Conservation (phyloP, 2,329 filamentous ascomycete species). For the Tolypocladium inflatum region DNA sequence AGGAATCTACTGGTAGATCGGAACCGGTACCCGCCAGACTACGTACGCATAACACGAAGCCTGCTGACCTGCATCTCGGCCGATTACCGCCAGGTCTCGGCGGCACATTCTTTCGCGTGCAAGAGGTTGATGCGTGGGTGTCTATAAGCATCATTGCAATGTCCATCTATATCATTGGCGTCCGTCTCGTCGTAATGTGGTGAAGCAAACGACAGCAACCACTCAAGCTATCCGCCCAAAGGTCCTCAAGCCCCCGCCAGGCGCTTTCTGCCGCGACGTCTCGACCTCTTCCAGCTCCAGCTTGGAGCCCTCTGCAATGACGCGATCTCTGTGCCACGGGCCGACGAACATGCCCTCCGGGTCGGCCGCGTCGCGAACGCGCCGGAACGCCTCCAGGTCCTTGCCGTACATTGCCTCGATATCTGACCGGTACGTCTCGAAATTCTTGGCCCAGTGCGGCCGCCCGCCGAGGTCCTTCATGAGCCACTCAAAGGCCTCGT, state of each 20-base stretch:
- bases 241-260: slow-evolving; percentile 15
- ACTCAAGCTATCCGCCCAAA: neutral
- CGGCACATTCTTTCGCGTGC: neutral
- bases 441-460: slow-evolving; percentile 94
- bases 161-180: neutral
- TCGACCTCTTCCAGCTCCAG: slow-evolving; percentile 29
- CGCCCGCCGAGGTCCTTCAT: slow-evolving; percentile 77
- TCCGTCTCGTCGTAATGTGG: neutral
- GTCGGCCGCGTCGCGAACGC: slow-evolving; percentile 61
- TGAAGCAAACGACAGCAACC: neutral
- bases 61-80: neutral
- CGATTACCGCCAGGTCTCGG: neutral
- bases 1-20: neutral
- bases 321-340: slow-evolving; percentile 72
- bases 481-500: slow-evolving; percentile 81
- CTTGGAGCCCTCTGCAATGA: slow-evolving; percentile 33
- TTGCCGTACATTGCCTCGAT: slow-evolving; percentile 60
- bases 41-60: neutral
- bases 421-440: slow-evolving; percentile 49
- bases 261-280: slow-evolving; percentile 13
- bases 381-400: slow-evolving; percentile 57
- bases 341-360: slow-evolving; percentile 82
- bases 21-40: neutral
- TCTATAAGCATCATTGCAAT: neutral
- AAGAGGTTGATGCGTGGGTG: neutral